phyloP scores from a whole-genome alignment of 2,329 filamentous ascomycete genomes.

The Bipolaris oryzae region DNA sequence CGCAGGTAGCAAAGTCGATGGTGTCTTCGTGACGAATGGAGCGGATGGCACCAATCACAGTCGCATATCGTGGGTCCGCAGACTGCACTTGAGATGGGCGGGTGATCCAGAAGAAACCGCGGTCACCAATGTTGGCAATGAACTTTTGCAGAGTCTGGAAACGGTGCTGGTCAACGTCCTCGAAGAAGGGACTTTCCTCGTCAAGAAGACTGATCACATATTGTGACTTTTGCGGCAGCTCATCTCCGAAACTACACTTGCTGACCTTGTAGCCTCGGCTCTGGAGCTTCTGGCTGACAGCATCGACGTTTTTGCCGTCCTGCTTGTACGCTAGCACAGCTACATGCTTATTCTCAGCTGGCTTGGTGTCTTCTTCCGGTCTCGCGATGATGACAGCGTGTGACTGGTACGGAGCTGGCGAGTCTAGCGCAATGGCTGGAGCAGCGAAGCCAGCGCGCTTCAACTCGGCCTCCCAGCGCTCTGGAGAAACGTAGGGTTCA shows the following conservation, averaged over 20 bases:
- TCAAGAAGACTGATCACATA: constrained; percentile 29
- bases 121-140: constrained; percentile 17
- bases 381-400: not conserved
- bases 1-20: constrained; percentile 33
- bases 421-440: not conserved
- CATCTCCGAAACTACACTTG: not conserved
- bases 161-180: constrained; percentile 20
- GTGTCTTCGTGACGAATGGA: constrained; percentile 36
- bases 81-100: constrained; percentile 25
- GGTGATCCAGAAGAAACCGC: constrained; percentile 38
- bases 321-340: not conserved
- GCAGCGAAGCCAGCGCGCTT: constrained; percentile 35
- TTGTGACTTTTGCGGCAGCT: not conserved
- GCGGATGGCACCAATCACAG: constrained; percentile 37
- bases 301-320: not conserved
- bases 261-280: not conserved
- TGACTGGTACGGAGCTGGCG: not conserved
- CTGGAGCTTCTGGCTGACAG: not conserved
- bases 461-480: constrained; percentile 43
- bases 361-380: not conserved
- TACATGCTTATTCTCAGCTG: not conserved
- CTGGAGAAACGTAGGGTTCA: constrained; percentile 34
- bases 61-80: constrained; percentile 36
- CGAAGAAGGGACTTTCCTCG: constrained; percentile 27
- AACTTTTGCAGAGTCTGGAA: not conserved